Evolutionary conservation across 2,329 filamentous ascomycete genomes (phyloP).

Genomic region (Corinectria fuckeliana): DNA sequence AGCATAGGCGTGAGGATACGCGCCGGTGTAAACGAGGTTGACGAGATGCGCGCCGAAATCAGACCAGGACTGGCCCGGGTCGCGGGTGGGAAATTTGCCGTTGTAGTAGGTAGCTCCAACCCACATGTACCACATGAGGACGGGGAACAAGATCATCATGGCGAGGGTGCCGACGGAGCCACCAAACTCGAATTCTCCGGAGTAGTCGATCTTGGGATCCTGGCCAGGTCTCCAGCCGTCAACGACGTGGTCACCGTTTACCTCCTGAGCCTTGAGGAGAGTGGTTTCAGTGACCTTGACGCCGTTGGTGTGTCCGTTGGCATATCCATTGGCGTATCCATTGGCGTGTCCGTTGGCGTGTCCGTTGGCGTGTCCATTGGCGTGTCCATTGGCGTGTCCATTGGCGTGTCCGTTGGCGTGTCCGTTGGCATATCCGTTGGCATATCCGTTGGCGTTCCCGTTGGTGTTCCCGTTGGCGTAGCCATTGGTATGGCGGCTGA

Average conservation of each 20-base stretch:
- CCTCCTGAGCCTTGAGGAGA: slow-evolving; percentile 23
- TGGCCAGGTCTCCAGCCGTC: slow-evolving; percentile 67
- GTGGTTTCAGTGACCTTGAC: slow-evolving; percentile 17
- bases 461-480: slow-evolving; percentile 37
- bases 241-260: slow-evolving; percentile 33
- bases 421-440: slow-evolving; percentile 35
- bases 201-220: slow-evolving; percentile 69
- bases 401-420: slow-evolving; percentile 41
- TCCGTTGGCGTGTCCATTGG: slow-evolving; percentile 41
- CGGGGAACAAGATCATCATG: slow-evolving; percentile 94
- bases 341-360: slow-evolving; percentile 41
- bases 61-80: slow-evolving; percentile 67
- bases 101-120: slow-evolving; percentile 92
- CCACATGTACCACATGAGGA: slow-evolving; percentile 99
- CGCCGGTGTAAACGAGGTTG: slow-evolving; percentile 78
- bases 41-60: slow-evolving; percentile 78
- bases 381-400: slow-evolving; percentile 32
- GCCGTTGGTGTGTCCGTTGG: slow-evolving; percentile 40
- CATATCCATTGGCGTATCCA: slow-evolving; percentile 34
- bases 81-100: slow-evolving; percentile 76
- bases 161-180: slow-evolving; percentile 78
- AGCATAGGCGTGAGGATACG: slow-evolving; percentile 80
- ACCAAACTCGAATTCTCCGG: slow-evolving; percentile 80
- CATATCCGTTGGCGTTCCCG: slow-evolving; percentile 33
- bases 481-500: slow-evolving; percentile 42